phyloP scores from a whole-genome alignment of 2,329 filamentous ascomycete genomes.

The Clarireedia sp. region DNA sequence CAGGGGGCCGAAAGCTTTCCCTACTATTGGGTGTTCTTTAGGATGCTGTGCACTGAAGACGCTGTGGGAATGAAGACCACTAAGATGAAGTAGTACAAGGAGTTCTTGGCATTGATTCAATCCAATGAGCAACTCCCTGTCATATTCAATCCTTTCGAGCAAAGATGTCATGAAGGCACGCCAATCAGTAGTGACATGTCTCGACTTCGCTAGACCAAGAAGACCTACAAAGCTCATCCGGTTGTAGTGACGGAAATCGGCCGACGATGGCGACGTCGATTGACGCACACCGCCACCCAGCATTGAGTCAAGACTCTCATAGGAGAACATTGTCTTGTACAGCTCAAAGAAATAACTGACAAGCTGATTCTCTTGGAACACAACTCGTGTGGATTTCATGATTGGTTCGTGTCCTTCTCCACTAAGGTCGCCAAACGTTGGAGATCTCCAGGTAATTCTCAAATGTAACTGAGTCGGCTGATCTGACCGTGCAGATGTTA shows the following conservation, averaged over 20 bases:
- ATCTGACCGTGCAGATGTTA: neutral
- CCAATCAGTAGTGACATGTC: neutral
- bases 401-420: neutral
- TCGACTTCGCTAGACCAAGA: neutral
- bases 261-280: neutral
- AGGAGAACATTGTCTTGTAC: neutral
- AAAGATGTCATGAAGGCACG: neutral
- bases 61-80: neutral
- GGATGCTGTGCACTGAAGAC: neutral
- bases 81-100: neutral
- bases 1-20: neutral
- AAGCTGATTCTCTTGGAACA: neutral
- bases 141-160: neutral
- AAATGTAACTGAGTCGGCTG: neutral
- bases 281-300: neutral
- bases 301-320: neutral
- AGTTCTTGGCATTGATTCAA: neutral
- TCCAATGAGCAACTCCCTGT: neutral
- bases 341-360: neutral
- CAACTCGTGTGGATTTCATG: neutral
- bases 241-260: neutral
- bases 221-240: neutral
- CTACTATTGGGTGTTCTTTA: neutral
- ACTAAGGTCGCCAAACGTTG: neutral
- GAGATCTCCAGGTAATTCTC: neutral